phyloP scores from a whole-genome alignment of 129 eudicot genomes.

The Centella asiatica region DNA sequence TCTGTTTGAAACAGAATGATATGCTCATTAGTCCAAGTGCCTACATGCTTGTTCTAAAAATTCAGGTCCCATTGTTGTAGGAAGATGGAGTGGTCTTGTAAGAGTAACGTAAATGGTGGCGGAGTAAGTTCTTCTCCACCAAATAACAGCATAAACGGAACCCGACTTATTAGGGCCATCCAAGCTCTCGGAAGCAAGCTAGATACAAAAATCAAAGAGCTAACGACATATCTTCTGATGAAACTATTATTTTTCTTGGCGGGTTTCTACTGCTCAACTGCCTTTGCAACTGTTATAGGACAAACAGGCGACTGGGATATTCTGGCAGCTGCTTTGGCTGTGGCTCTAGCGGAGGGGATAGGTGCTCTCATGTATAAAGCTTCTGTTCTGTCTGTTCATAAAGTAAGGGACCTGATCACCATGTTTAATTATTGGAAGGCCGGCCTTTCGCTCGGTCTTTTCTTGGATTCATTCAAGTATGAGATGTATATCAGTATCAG shows the following conservation, averaged over 20 bases:
- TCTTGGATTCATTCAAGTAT: constrained; percentile 81
- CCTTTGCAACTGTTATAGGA: constrained; percentile 82
- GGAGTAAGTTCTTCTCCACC: constrained; percentile 39
- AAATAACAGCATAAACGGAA: constrained; percentile 33
- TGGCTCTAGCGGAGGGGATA: constrained; percentile 73
- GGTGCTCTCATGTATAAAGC: constrained; percentile 77
- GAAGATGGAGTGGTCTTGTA: constrained; percentile 46
- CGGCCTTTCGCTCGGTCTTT: constrained; percentile 75
- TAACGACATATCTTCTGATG: constrained; percentile 47
- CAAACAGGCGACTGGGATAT: constrained; percentile 98
- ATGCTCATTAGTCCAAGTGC: background rate
- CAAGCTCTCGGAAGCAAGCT: constrained; percentile 40
- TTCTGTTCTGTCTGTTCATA: constrained; percentile 38
- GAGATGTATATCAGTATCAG: constrained; percentile 6
- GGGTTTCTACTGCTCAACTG: constrained; percentile 86
- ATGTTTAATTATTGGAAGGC: constrained; percentile 85
- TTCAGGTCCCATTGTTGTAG: constrained; percentile 25
- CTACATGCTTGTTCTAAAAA: constrained; percentile 1
- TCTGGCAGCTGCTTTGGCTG: constrained; percentile 77
- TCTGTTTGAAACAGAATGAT: background rate
- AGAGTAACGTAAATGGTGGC: constrained; percentile 45
- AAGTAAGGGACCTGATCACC: constrained; percentile 35
- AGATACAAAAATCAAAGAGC: constrained; percentile 35
- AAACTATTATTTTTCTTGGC: constrained; percentile 69
- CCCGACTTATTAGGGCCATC: constrained; percentile 51